phyloP scores from a whole-genome alignment of 1,284 basidiomycete species.

The Neotropicomus parvogracilis region DNA sequence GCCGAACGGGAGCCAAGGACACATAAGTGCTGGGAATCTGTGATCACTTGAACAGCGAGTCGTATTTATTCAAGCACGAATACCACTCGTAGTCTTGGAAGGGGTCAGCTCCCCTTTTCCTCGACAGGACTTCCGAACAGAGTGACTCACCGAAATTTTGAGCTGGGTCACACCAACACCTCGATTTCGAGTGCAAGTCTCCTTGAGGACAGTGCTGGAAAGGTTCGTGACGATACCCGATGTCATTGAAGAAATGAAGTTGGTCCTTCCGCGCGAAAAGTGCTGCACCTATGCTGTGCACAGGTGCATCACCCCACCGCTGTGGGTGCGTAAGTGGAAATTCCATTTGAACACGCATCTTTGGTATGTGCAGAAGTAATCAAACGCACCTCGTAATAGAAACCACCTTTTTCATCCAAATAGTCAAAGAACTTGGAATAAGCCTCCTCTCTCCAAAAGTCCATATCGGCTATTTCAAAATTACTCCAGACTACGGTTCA shows the following conservation, averaged over 20 bases:
- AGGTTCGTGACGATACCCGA: conserved; percentile 71
- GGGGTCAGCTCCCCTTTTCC: conserved; percentile 5
- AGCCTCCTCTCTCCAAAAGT: conserved; percentile 79
- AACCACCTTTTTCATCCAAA: conserved; percentile 84
- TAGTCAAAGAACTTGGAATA: conserved; percentile 85
- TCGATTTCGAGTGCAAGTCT: conserved; percentile 52
- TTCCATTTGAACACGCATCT: neutral
- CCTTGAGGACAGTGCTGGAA: conserved; percentile 77
- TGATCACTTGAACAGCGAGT: conserved; percentile 48
- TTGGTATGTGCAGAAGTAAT: neutral
- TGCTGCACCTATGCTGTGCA: conserved; percentile 84
- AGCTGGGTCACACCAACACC: conserved; percentile 63
- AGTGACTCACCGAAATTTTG: conserved; percentile 58
- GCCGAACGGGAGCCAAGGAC: neutral
- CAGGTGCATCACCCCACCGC: conserved; percentile 91
- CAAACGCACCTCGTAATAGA: conserved; percentile 73
- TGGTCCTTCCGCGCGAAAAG: conserved; percentile 79
- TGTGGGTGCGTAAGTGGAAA: conserved; percentile 21
- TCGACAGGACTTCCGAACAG: neutral
- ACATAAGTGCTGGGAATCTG: neutral
- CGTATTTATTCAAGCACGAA: conserved; percentile 72
- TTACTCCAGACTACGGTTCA: conserved; percentile 76
- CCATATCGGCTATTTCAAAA: conserved; percentile 84
- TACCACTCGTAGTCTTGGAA: conserved; percentile 71
- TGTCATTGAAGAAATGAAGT: conserved; percentile 73